A percentile compares a stretch with the other conserved stretches of the same genome.
These are phyloP conservation scores for Globisporangium splendens DNA, from an alignment of 352 stramenopile species.

Conservation along the genomic window DNA sequence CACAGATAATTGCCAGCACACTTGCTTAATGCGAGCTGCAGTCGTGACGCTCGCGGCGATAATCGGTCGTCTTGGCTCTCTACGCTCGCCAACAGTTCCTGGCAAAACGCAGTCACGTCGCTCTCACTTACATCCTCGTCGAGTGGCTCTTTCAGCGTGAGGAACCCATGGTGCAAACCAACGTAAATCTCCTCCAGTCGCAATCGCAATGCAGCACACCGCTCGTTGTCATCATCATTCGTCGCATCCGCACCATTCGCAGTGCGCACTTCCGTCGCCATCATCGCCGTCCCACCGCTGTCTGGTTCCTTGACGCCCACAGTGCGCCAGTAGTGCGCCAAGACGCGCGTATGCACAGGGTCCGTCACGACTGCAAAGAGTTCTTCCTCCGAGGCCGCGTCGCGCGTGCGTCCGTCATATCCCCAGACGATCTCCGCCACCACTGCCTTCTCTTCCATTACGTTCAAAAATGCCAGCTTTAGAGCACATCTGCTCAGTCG, in stretches of 20 bases:
- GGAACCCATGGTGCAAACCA: conserved; percentile 8
- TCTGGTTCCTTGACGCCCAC: background rate
- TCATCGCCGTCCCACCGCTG: background rate
- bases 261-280: background rate
- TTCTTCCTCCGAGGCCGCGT: background rate
- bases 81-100: background rate
- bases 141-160: background rate
- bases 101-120: background rate
- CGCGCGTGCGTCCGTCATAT: background rate
- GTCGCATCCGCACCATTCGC: background rate
- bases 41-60: background rate
- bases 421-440: conserved; percentile 8
- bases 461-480: no score
- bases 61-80: background rate
- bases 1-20: background rate
- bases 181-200: conserved; percentile 15
- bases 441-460: background rate
- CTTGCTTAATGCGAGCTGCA: background rate
- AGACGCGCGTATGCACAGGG: conserved; percentile 1
- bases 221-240: background rate
- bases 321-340: background rate
- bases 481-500: background rate
- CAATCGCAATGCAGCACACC: background rate
- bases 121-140: background rate
- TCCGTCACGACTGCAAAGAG: conserved; percentile 5